These are phyloP conservation scores for Forsythia suspensa DNA, from an alignment of 257 asterid species.

Conservation along the genomic window DNA sequence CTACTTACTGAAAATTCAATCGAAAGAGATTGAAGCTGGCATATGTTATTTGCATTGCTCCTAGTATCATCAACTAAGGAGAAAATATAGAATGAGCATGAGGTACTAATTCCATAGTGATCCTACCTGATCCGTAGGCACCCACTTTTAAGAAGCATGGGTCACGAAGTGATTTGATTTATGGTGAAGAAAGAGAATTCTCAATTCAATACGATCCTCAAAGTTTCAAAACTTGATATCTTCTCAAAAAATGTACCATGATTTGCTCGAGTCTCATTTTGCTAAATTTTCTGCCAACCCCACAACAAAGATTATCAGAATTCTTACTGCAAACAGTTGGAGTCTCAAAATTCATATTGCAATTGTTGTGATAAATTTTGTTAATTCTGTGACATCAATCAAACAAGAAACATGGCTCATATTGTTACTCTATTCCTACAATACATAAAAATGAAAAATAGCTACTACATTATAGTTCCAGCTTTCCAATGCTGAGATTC, in stretches of 20 bases:
- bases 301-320: neutral
- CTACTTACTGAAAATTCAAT: too few relatives aligned
- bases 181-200: neutral
- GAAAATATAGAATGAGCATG: too few relatives aligned
- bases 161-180: neutral
- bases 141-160: too few relatives aligned
- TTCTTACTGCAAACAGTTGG: neutral
- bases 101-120: too few relatives aligned
- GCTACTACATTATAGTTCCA: neutral
- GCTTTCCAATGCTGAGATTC: slow-evolving; percentile 20
- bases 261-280: neutral
- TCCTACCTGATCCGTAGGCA: too few relatives aligned
- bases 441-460: neutral
- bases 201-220: too few relatives aligned
- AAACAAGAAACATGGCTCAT: neutral
- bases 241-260: neutral
- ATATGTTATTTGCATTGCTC: too few relatives aligned
- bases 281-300: neutral
- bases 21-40: too few relatives aligned
- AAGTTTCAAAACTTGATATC: too few relatives aligned
- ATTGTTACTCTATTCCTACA: neutral
- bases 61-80: too few relatives aligned
- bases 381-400: neutral
- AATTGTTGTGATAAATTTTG: neutral
- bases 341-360: neutral